phyloP scores from a whole-genome alignment of 495 filamentous ascomycete genomes.

The Friedmanniomyces simplex region DNA sequence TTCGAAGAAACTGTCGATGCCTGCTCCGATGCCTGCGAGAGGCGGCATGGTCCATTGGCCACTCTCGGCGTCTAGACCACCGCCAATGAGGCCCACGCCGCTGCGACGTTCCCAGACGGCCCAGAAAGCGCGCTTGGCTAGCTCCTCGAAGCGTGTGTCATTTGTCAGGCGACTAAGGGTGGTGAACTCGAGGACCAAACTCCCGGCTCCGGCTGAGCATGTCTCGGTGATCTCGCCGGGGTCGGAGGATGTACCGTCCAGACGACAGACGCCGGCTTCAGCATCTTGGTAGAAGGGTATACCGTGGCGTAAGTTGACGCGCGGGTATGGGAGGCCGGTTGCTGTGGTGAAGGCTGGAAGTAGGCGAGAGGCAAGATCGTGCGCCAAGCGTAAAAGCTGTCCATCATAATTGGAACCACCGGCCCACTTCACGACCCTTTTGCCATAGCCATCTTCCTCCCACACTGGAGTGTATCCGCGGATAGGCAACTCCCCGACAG shows the following conservation, averaged over 20 bases:
- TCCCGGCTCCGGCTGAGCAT: conserved; percentile 91
- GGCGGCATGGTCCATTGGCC: conserved; percentile 74
- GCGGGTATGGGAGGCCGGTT: conserved; percentile 87
- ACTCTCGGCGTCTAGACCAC: conserved; percentile 83
- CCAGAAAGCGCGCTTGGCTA: conserved; percentile 89
- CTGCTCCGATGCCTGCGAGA: conserved; percentile 85
- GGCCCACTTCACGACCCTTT: conserved; percentile 55
- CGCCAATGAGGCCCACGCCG: conserved; percentile 75
- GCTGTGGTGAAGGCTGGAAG: conserved; percentile 82
- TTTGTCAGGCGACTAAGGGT: conserved; percentile 81
- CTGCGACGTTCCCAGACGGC: conserved; percentile 84
- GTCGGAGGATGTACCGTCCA: conserved; percentile 33
- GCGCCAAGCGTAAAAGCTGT: conserved; percentile 74
- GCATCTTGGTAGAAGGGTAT: conserved; percentile 66
- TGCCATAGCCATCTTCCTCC: conserved; percentile 34
- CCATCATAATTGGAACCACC: conserved; percentile 79
- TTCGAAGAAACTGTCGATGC: conserved; percentile 96
- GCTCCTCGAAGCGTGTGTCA: conserved; percentile 72
- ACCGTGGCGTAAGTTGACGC: conserved; percentile 86
- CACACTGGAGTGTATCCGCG: conserved; percentile 49
- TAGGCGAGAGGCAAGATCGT: conserved; percentile 70
- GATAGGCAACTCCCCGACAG: conserved; percentile 78
- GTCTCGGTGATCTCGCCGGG: conserved; percentile 78
- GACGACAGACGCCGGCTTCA: conserved; percentile 33
- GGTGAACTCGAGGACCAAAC: conserved; percentile 85